phyloP scores from a whole-genome alignment of 2,329 filamentous ascomycete species.

The Mollisia scopiformis region DNA sequence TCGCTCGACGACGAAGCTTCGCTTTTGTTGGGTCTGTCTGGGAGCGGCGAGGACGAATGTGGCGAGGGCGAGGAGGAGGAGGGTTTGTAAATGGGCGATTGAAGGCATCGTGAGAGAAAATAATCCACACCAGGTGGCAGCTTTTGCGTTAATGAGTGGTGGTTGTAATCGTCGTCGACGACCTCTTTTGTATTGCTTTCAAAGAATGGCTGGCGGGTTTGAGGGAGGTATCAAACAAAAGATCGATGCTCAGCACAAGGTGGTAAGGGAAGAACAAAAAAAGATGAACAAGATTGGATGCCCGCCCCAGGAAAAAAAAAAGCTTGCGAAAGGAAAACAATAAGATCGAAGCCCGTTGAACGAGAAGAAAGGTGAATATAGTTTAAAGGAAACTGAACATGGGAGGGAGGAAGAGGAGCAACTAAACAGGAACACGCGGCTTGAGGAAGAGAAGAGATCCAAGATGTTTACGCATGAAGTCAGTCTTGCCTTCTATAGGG shows the following conservation, averaged over 20 bases:
- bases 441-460: conserved; percentile 16
- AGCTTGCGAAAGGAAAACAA: conserved; percentile 23
- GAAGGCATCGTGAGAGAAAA: conserved; percentile 34
- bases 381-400: conserved; percentile 26
- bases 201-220: conserved; percentile 14
- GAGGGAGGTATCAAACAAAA: conserved; percentile 15
- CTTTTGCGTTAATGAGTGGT: conserved; percentile 22
- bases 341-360: conserved; percentile 15
- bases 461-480: conserved; percentile 31
- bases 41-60: conserved; percentile 51
- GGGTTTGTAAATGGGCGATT: conserved; percentile 33
- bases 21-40: conserved; percentile 42
- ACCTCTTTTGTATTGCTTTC: conserved; percentile 11
- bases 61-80: conserved; percentile 50
- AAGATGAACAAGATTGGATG: conserved; percentile 22
- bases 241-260: conserved; percentile 31
- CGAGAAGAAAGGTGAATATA: conserved; percentile 23
- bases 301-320: conserved; percentile 19
- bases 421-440: conserved; percentile 29
- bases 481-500: conserved; percentile 27
- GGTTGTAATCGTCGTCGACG: conserved; percentile 8
- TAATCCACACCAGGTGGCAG: conserved; percentile 38
- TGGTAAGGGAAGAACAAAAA: no score
- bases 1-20: conserved; percentile 38
- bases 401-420: conserved; percentile 16